phyloP scores from a whole-genome alignment of 2,329 filamentous ascomycete species.

The Xylariaceae sp. region DNA sequence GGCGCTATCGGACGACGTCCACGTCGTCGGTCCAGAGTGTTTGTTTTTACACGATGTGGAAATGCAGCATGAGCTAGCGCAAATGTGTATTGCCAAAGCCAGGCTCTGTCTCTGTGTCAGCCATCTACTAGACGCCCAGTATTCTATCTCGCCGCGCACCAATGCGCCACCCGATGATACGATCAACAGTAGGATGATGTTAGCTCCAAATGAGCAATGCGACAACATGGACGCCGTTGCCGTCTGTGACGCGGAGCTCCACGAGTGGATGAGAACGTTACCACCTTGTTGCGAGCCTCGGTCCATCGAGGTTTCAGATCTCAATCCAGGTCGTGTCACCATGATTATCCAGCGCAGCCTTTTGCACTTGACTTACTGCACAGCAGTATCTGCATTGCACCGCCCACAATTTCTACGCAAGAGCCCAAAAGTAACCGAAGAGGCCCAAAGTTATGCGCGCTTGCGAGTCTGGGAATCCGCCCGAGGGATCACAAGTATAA shows the following conservation, averaged over 20 bases:
- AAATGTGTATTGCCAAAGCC: conserved; percentile 89
- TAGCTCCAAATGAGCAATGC: conserved; percentile 81
- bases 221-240: conserved; percentile 79
- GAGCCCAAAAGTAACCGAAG: conserved; percentile 54
- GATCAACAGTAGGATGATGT: conserved; percentile 78
- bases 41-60: conserved; percentile 66
- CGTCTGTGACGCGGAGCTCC: conserved; percentile 74
- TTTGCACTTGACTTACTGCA: conserved; percentile 90
- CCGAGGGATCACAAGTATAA: conserved; percentile 80
- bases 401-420: conserved; percentile 83
- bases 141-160: conserved; percentile 84
- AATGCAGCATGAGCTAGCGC: conserved; percentile 75
- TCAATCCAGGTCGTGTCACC: conserved; percentile 59
- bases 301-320: conserved; percentile 51
- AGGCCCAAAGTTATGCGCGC: conserved; percentile 79
- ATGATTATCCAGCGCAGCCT: conserved; percentile 74
- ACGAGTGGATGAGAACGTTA: conserved; percentile 72
- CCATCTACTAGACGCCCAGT: conserved; percentile 85
- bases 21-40: conserved; percentile 68
- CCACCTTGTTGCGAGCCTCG: conserved; percentile 70
- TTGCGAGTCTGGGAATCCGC: conserved; percentile 81
- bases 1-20: conserved; percentile 63
- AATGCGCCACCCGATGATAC: conserved; percentile 75
- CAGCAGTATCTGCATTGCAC: conserved; percentile 85
- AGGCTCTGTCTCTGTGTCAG: conserved; percentile 87